Base-by-base conservation (phyloP, 306 rosid genomes). In the Sophora flavescens region DNA sequence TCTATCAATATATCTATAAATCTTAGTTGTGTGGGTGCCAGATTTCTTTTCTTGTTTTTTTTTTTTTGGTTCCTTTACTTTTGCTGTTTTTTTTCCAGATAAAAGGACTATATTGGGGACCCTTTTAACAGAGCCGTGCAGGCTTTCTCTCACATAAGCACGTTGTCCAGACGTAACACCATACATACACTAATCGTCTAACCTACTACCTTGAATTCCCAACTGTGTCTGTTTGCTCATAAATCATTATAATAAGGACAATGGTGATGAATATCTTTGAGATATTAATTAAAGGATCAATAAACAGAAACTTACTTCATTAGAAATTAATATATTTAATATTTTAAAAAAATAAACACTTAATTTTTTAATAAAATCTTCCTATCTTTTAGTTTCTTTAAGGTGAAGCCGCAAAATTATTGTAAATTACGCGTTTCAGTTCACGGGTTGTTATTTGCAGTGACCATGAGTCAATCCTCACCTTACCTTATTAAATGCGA, bases 381-480 rank as follows among this genome's bases (percentile, higher is more conserved):
- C n/a, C n/a, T n/a, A n/a, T n/a, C n/a, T n/a, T n/a, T n/a, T n/a
- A n/a, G n/a, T n/a, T n/a, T n/a, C n/a, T n/a, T n/a, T n/a, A n/a
- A 77, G 64, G 3, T 15, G 28, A 14, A 38, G 63, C 61, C 7
- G 72, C 39, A 18, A 56, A 61, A 28, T 35, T 26, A 72, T 56
- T 57, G 76, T 81, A 75, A 38, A 68, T 44, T 70, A 70, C 60
- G 77, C 5, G 53, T 45, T 57, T 72, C 32, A 28, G 59, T 62
- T 88, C 93, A 88, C 90, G 88, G 91, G 83, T 41, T 11, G 78
- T 72, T 1, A 59, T 75, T 70, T 61, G 30, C 65, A 36, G 81
- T 63, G 80, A 38, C 70, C 38, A 75, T 64, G 61, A 30, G 74
- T 68, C 71, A 30, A 17, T 15, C 36, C 7, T n/a, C 18, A 56